A percentile compares a stretch with the other conserved stretches of the same genome.
Evolutionary conservation across 208 protist species (phyloP).

Genomic region (Phytomonas sp.): DNA sequence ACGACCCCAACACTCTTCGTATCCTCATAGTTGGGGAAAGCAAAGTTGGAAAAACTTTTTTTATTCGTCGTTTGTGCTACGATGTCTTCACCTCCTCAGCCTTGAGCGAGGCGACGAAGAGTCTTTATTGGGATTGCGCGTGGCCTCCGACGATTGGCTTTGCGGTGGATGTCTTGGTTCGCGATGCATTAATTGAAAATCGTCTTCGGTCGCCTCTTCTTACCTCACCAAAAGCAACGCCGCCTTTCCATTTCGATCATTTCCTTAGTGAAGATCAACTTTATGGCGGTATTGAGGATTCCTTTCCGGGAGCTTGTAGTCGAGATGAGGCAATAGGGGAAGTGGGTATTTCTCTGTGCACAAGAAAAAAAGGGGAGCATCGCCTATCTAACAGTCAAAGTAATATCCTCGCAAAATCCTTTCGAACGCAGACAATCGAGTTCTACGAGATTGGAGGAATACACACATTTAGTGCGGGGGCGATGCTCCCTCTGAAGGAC

Average conservation of each 20-base stretch:
- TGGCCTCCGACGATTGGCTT: constrained; percentile 57
- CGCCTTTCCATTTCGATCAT: neutral
- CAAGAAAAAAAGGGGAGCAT: neutral
- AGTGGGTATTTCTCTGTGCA: neutral
- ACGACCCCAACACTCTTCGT: constrained; percentile 14
- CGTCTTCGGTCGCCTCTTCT: neutral
- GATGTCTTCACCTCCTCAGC: constrained; percentile 20
- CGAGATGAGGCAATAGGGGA: neutral
- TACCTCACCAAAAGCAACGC: no score
- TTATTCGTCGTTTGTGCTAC: constrained; percentile 55
- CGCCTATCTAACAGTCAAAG: neutral
- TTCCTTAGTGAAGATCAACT: neutral
- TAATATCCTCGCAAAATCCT: no score
- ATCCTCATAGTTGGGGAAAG: constrained; percentile 76
- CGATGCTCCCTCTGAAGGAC: constrained; percentile 30
- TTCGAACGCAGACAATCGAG: constrained; percentile 31
- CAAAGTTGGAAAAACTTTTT: constrained; percentile 73
- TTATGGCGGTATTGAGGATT: no score
- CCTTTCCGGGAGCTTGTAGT: neutral
- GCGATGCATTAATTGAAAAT: constrained; percentile 3
- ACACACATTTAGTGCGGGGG: constrained; percentile 37
- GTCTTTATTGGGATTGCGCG: constrained; percentile 3
- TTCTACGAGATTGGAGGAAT: constrained; percentile 75
- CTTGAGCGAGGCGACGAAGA: neutral
- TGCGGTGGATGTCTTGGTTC: constrained; percentile 36